Evolutionary conservation across 148 eudicot genomes (phyloP), one percentile per base, ranked within the genome.

Genomic region (Nepenthes gracilis): DNA sequence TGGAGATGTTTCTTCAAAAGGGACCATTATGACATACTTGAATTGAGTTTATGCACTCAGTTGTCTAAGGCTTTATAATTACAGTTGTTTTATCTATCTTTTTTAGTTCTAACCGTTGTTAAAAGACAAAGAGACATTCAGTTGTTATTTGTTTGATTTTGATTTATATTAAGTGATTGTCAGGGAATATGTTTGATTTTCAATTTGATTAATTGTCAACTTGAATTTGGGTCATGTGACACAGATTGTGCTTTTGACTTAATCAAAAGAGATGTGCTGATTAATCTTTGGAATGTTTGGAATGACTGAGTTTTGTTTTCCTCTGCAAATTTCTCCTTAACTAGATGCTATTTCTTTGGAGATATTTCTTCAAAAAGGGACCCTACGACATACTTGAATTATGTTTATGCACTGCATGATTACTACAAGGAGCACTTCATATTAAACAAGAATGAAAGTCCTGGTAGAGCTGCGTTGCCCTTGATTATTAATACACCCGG

Each of bases 281-380:
- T n/a, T n/a, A n/a, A n/a, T n/a, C n/a, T n/a, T n/a, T n/a, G n/a
- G n/a, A n/a, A n/a, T n/a, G n/a, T n/a, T n/a, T 40, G 43, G 7
- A 40, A 40, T 40, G 43, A 7, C n/a, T n/a, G n/a, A n/a, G n/a
- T 40, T 40, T 40, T 40, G 43, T 40, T 40, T 10, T 60, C n/a
- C n/a, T 34, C 9, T 45, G 38, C 5, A 38, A 7, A 2, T 43
- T 9, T 35, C 14, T 52, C 66, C 12, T 51, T 12, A 55, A 67
- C 38, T 81, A 93, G 98, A 80, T 93, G 95, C 78, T 88, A 78
- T 67, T 93, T 93, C 89, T 92, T 75, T 65, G 98, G 98, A 58
- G 94, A 92, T 58, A 67, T 71, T 66, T 82, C 94, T 58, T 79
- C 94, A n/a, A 92, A 92, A 78, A 72, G 94, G 73, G 88, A 88